Evolutionary conservation across 495 filamentous ascomycete genomes (phyloP), one percentile per base, ranked within the genome.

Genomic region (Paragyromitra xinjiangensis): DNA sequence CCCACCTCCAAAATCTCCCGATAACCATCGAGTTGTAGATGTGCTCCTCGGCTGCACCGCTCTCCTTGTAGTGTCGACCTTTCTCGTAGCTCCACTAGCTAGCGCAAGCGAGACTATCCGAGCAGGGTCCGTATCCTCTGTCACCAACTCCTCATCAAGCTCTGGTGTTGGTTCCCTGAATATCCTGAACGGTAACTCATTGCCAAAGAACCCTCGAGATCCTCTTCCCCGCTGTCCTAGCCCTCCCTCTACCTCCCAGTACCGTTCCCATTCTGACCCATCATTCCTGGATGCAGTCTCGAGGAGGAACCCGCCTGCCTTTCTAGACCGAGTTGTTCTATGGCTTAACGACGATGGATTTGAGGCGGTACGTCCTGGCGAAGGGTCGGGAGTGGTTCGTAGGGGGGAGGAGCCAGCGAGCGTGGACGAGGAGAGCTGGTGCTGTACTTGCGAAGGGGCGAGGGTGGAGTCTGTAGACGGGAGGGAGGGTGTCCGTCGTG

Each of bases 231-330:
- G 37, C 19, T 78, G 55, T 14, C 48, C 69, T 62, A 50, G 48
- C 26, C 51, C 53, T 16, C 50, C 66, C 29, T 68, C 39, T 7
- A 16, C 37, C 42, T 69, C 65, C 51, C 44, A 51, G 63, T 74
- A 42, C n/a, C 59, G 48, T 12, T 45, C 74, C 6, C 29, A 3
- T 0, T 34, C 29, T 34, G 4, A 34, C 29, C 59, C 53, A 48
- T 69, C 67, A 16, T n/a, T 53, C 44, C 55, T 64, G 34, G 78
- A 26, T 2, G 69, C 26, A 51, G 66, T 68, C 11, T 82, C 79
- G 56, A 82, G 80, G 26, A 82, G 71, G 56, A 82, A 82, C 9
- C 80, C 80, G 26, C 80, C 80, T 8, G 75, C 37, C 34, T 73
- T 74, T 16, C 63, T 42, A 12, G 79, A 69, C n/a, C 64, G 67